Evolutionary conservation across 164 flowering plant genomes (phyloP), one percentile per base, ranked within the genome.

Genomic region (Litsea cubeba): DNA sequence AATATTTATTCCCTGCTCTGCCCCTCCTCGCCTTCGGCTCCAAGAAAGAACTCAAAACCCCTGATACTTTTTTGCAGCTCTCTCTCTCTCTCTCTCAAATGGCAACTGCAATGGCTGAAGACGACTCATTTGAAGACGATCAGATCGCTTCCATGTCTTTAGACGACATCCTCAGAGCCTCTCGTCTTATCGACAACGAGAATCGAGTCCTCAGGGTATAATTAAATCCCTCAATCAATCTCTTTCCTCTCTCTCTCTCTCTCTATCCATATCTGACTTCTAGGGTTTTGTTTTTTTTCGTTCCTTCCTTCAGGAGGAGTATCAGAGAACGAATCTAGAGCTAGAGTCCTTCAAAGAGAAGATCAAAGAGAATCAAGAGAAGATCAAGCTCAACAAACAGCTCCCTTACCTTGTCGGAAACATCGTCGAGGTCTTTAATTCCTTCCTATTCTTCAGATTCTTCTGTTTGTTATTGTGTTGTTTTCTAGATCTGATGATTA

Each of bases 381-480:
- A 76, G 75, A 76, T 76, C 66, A 76, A 76, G 72, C 79, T 76
- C 25, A 76, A 76, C 67, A 76, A 76, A 64, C 75, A 76, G 62
- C 75, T 76, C 30, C 79, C 97, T 20, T 93, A 91, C 84, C 81
- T 93, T 71, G 97, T 93, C 10, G 97, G 97, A n/a, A 93, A 93
- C 83, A 89, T 91, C 30, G 97, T 92, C 70, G 95, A 92, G 97
- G 97, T 92, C 64, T 32, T 14, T 72, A 32, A 17, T 60, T 20
- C 14, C 60, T 2, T 17, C 58, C 11, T 40, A 6, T 60, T 25
- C 26, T 20, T 63, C 14, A 40, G 2, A 30, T 66, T 66, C n/a
- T 30, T 30, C 3, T n/a, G 8, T 40, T 8, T 40, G 1, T 40
- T 40, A 0, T 40, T 40, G 10, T 40, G 46, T 8, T 40, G 11